Percentiles rank a stretch among this genome's conserved stretches.
Conservation (phyloP, 2,329 filamentous ascomycete species). For the Zalaria obscura region DNA sequence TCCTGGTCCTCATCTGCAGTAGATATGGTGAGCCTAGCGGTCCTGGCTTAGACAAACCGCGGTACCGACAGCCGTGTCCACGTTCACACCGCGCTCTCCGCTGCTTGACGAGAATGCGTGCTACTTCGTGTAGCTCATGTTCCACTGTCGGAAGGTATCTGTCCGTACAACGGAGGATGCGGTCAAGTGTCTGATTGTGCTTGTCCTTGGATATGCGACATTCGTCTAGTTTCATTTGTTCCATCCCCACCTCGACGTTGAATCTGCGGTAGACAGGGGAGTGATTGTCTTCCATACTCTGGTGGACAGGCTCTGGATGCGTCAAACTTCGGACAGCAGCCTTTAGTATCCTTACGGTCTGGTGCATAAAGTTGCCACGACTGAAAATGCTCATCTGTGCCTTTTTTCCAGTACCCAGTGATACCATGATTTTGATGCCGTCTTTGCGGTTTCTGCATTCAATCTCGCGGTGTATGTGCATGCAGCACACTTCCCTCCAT, state of each 20-base stretch:
- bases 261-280: slow-evolving; percentile 1
- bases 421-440: slow-evolving; percentile 3
- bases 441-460: neutral
- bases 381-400: neutral
- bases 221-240: slow-evolving; percentile 3
- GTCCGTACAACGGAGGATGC: neutral
- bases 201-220: neutral
- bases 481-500: slow-evolving; percentile 20
- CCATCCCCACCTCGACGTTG: slow-evolving; percentile 1
- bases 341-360: neutral
- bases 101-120: neutral
- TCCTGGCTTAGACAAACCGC: neutral
- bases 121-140: neutral
- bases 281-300: neutral
- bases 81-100: neutral
- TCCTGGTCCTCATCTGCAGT: neutral
- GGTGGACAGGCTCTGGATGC: slow-evolving; percentile 1
- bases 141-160: neutral
- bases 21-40: neutral
- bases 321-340: neutral
- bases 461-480: slow-evolving; percentile 1
- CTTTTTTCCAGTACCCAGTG: slow-evolving; percentile 2
- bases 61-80: neutral
- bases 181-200: neutral
- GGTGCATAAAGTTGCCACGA: neutral